phyloP scores from a whole-genome alignment of 2,329 filamentous ascomycete genomes.

The Colletotrichum sp. region DNA sequence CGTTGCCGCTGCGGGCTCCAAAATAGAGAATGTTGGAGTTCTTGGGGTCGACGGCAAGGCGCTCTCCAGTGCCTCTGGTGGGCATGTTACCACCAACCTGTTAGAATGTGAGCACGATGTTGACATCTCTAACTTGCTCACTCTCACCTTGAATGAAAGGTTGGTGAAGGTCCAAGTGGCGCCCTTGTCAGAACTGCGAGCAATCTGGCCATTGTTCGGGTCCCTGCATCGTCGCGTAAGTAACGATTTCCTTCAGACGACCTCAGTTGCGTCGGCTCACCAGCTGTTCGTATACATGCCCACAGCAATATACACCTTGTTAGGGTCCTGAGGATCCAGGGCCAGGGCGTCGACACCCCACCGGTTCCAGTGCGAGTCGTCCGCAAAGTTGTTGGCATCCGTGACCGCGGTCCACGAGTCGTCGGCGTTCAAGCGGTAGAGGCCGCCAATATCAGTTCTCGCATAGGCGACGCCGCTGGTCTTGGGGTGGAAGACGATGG shows the following conservation, averaged over 20 bases:
- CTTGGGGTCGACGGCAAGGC: slow-evolving; percentile 62
- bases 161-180: slow-evolving; percentile 54
- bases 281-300: slow-evolving; percentile 65
- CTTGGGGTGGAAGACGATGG: slow-evolving; percentile 61
- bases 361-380: slow-evolving; percentile 52
- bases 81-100: slow-evolving; percentile 65
- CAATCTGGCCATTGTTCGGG: slow-evolving; percentile 60
- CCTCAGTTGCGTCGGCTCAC: slow-evolving; percentile 27
- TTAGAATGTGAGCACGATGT: background rate
- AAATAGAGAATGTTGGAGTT: slow-evolving; percentile 64
- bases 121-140: accelerated
- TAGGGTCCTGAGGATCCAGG: slow-evolving; percentile 57
- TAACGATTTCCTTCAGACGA: background rate
- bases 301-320: slow-evolving; percentile 58
- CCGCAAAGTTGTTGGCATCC: slow-evolving; percentile 43
- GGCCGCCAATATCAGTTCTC: slow-evolving; percentile 62
- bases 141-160: slow-evolving; percentile 54
- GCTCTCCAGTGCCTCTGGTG: slow-evolving; percentile 63
- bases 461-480: slow-evolving; percentile 58
- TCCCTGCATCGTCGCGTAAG: slow-evolving; percentile 39
- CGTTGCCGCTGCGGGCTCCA: slow-evolving; percentile 63
- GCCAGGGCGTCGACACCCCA: slow-evolving; percentile 65
- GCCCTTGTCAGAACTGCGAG: slow-evolving; percentile 59
- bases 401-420: slow-evolving; percentile 61
- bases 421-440: slow-evolving; percentile 60